These are phyloP conservation scores for Pythium phragmiticola DNA, from an alignment of 352 stramenopile genomes.

Conservation along the genomic window DNA sequence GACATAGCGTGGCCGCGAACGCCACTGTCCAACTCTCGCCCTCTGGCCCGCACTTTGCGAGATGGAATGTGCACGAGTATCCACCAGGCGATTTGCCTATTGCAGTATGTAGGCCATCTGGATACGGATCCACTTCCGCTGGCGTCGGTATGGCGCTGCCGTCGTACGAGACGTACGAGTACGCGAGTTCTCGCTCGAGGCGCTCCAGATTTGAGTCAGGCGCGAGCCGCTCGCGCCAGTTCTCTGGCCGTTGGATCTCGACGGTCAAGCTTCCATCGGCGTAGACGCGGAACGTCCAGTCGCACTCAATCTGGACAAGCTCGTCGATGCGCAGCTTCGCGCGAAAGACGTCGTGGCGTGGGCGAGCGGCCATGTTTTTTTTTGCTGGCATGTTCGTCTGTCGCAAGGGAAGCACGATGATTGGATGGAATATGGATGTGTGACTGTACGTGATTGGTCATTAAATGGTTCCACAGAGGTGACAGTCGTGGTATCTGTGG, in stretches of 20 bases:
- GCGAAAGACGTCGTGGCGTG: slow-evolving; percentile 1
- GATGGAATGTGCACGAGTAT: not conserved
- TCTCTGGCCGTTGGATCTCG: not conserved
- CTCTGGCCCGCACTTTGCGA: slow-evolving; percentile 2
- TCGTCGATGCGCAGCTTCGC: not conserved
- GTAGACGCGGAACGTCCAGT: slow-evolving; percentile 4
- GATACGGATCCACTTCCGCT: too few species aligned
- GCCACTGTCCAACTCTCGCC: slow-evolving; percentile 1
- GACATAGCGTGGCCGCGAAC: not conserved
- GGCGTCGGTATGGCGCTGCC: not conserved
- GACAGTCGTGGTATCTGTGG: too few species aligned
- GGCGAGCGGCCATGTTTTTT: too few species aligned
- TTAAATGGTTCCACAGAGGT: too few species aligned
- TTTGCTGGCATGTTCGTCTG: too few species aligned
- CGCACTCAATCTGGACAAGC: not conserved
- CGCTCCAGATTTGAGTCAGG: not conserved
- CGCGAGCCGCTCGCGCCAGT: slow-evolving; percentile 1
- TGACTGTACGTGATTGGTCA: too few species aligned
- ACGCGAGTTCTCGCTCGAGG: slow-evolving; percentile 3
- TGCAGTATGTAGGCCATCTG: not conserved
- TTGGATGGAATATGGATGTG: too few species aligned
- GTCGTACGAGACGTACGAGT: not conserved
- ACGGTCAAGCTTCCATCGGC: not conserved
- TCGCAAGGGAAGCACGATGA: too few species aligned
- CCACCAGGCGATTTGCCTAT: not conserved